phyloP scores from a whole-genome alignment of 1,284 basidiomycete species.

The Ceratobasidium sp. region DNA sequence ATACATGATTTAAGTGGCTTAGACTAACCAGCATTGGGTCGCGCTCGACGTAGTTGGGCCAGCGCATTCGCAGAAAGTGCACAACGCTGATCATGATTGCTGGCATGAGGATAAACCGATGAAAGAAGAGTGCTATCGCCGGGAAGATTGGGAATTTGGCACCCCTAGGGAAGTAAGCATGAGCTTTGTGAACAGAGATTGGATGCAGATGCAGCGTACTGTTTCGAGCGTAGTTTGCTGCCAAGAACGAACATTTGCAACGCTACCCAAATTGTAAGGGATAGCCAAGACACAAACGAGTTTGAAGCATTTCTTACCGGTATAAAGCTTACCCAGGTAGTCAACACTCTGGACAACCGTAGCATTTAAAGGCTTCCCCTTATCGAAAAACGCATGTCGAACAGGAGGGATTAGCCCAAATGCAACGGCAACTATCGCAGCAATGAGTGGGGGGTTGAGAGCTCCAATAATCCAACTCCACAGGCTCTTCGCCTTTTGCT shows the following conservation, averaged over 20 bases:
- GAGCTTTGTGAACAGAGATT: too few relatives aligned
- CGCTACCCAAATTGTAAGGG: conserved; percentile 10
- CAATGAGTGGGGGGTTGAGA: conserved; percentile 41
- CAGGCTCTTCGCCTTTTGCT: background rate
- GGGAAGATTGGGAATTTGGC: conserved; percentile 20
- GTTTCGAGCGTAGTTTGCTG: conserved; percentile 39
- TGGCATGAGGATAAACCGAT: conserved; percentile 33
- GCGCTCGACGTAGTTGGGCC: conserved; percentile 29
- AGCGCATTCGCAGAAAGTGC: conserved; percentile 6
- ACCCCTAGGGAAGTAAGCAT: too few relatives aligned
- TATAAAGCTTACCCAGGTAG: conserved; percentile 32
- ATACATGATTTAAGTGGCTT: too few relatives aligned
- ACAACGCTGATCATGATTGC: conserved; percentile 32
- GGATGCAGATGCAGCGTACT: too few relatives aligned
- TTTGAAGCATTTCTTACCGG: too few relatives aligned
- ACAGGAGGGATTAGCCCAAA: conserved; percentile 35
- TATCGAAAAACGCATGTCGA: conserved; percentile 28
- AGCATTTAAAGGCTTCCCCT: background rate
- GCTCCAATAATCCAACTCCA: conserved; percentile 20
- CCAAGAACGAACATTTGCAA: conserved; percentile 39
- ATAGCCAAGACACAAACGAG: too few relatives aligned
- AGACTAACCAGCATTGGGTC: conserved; percentile 38
- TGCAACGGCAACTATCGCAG: conserved; percentile 20
- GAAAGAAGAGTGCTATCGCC: conserved; percentile 17
- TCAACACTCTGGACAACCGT: conserved; percentile 29